phyloP scores from a whole-genome alignment of 805 yeast species.

The Hanseniaspora singularis region DNA sequence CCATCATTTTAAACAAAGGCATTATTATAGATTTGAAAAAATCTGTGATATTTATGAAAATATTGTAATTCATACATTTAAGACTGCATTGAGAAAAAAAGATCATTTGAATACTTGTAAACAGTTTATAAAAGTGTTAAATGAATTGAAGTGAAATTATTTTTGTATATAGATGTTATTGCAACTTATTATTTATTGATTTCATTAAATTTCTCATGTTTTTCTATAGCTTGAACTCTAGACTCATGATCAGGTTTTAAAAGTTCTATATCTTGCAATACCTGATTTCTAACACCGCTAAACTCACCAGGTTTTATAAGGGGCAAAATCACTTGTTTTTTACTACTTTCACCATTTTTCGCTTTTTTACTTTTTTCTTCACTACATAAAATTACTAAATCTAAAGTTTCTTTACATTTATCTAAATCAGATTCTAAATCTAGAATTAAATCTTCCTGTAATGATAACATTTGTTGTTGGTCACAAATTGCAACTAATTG shows the following conservation, averaged over 20 bases:
- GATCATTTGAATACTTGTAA: neutral
- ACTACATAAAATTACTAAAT: conserved; percentile 67
- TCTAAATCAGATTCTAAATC: conserved; percentile 73
- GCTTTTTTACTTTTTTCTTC: conserved; percentile 41
- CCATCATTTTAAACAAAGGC: neutral
- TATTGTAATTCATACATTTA: neutral
- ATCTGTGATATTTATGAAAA: neutral
- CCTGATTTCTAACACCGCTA: conserved; percentile 57
- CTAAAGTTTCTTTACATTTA: conserved; percentile 70
- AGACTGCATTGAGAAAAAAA: neutral
- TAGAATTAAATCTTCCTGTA: conserved; percentile 73
- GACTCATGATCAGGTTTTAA: conserved; percentile 73
- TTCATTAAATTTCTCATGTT: conserved; percentile 55
- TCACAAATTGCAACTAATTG: conserved; percentile 84
- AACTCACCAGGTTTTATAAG: conserved; percentile 54
- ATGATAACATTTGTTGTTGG: conserved; percentile 82
- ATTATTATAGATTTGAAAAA: neutral
- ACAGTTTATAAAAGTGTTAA: neutral
- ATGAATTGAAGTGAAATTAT: no score
- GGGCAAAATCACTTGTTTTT: conserved; percentile 26
- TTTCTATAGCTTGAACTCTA: conserved; percentile 76
- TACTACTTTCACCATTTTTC: conserved; percentile 25
- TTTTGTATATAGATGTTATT: no score
- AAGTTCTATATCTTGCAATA: conserved; percentile 66
- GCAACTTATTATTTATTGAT: conserved; percentile 6